Percentiles rank a stretch among this genome's conserved stretches.
Conservation (phyloP, 1,284 basidiomycete genomes). For the Ganoderma sinense region DNA sequence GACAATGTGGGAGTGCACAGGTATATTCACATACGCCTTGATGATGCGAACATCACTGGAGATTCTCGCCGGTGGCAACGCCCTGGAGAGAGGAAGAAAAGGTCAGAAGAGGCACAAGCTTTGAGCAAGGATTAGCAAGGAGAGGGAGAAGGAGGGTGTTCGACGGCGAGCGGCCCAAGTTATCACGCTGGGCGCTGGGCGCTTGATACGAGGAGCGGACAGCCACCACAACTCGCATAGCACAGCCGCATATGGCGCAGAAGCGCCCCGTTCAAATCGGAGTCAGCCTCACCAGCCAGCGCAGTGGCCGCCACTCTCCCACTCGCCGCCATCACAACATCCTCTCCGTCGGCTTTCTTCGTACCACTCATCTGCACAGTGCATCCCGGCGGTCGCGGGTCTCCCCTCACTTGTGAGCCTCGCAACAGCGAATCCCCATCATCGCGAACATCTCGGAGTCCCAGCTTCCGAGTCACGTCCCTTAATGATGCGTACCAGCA, state of each 20-base stretch:
- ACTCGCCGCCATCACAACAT: not conserved
- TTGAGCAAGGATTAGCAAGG: not conserved
- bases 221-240: not conserved
- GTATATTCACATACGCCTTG: slow-evolving; percentile 1
- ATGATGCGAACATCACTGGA: not conserved
- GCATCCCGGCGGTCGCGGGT: not conserved
- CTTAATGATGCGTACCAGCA: not conserved
- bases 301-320: not conserved
- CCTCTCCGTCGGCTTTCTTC: not conserved
- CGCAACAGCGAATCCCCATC: not conserved
- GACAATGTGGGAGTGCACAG: slow-evolving; percentile 6
- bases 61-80: not conserved
- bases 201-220: not conserved
- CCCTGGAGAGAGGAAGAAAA: not conserved
- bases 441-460: not conserved
- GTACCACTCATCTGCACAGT: not conserved
- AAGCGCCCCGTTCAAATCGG: not conserved
- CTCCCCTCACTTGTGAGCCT: not conserved
- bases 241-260: not conserved
- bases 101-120: not conserved
- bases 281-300: not conserved
- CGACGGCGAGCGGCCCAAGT: not conserved
- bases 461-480: not conserved
- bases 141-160: not conserved
- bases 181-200: not conserved